Evolutionary conservation across 495 filamentous ascomycete genomes (phyloP).

Genomic region (Cladorrhinum samala): DNA sequence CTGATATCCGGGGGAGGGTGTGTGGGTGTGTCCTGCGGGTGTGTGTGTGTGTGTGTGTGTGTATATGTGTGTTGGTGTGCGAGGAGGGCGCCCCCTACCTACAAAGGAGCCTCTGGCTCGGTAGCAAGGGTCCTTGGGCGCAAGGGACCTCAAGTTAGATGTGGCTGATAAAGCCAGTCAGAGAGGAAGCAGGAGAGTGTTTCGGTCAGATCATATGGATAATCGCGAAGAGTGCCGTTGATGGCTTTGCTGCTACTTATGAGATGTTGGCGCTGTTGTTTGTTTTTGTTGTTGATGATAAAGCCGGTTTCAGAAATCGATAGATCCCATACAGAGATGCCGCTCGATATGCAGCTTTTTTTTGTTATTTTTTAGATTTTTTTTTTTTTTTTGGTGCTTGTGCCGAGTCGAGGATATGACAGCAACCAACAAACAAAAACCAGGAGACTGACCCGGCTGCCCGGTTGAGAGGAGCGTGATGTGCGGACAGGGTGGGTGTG

Average conservation of each 20-base stretch:
- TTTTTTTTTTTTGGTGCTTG: too few species aligned
- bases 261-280: too few species aligned
- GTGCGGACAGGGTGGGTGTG: background rate
- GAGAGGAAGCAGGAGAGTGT: background rate
- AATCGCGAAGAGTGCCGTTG: too few species aligned
- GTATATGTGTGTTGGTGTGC: slow-evolving; percentile 6
- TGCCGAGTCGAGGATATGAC: background rate
- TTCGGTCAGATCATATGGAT: too few species aligned
- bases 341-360: too few species aligned
- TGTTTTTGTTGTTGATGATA: too few species aligned
- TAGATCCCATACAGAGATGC: too few species aligned
- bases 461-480: background rate
- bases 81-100: slow-evolving; percentile 28
- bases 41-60: slow-evolving; percentile 1
- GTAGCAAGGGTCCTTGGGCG: slow-evolving; percentile 24
- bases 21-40: background rate
- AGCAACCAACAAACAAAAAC: background rate
- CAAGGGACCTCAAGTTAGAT: slow-evolving; percentile 18
- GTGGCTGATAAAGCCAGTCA: slow-evolving; percentile 4
- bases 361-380: too few species aligned
- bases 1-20: background rate
- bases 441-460: background rate
- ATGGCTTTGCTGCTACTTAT: too few species aligned
- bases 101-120: slow-evolving; percentile 7
- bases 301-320: too few species aligned